Base-by-base conservation (phyloP, 2,329 filamentous ascomycete species). In the Cordyceps javanica region DNA sequence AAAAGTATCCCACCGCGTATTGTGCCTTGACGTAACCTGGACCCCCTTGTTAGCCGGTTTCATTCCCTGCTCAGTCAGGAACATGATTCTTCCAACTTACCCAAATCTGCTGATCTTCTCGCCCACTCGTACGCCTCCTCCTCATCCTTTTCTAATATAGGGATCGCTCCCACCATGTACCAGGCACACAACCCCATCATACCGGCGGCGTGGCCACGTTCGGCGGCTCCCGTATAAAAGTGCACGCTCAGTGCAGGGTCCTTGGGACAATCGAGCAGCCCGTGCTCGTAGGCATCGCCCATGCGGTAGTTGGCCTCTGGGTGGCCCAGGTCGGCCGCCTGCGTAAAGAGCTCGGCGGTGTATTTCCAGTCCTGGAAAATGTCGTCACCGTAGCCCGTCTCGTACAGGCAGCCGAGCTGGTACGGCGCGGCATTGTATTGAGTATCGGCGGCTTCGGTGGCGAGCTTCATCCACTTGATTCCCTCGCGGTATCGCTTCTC, bases 151-250 rank as follows among this genome's bases (percentile, higher is more conserved):
- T 96, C 92, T 23, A 99, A 75, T 14, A 97, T 85, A 0, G 92
- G 91, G 64, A 92, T 89, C 2, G 94, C 94, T 11, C 94, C 94
- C 41, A 97, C 89, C 81, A 97, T 89, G 72, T 97, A 99, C 94
- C 94, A 99, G 11, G 94, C 94, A 73, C 94, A 99, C 9, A 99
- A 79, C 5, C 93, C 93, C 92, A 99, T 96, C 91, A 97, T 97
- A 49, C 91, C 93, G 49, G 86, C 82, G 0, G 91, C 80, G 67
- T 97, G 89, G 1, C 90, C 91, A 46, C 82, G 80, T 67, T 96
- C 89, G 2, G 94, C 94, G 13, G 94, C 93, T 26, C 87, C 88
- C 1, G 93, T 99, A 75, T 99, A 99, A 69, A 97, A 99, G 71
- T 99, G 94, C 10, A 99, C 91, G 62, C 91, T 97, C 55, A 99